Evolutionary conservation across 2,329 filamentous ascomycete species (phyloP), one percentile per base, ranked within the genome.

Genomic region (Emergomyces pasteurianus): DNA sequence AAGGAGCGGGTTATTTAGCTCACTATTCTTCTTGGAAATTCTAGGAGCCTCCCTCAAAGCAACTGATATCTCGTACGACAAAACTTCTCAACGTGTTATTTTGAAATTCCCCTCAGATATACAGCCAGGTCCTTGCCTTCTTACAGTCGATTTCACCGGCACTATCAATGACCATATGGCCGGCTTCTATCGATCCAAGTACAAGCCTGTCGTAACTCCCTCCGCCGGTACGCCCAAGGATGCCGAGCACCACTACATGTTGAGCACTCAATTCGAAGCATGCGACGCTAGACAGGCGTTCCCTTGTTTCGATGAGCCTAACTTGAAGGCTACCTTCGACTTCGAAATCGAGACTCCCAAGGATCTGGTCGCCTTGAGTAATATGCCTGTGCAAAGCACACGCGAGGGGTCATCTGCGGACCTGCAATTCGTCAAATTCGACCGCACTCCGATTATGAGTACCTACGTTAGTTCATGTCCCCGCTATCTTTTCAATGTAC

Each of bases 281-380:
- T 96, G 91, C 70, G 94, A 99, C 76, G 94, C 94, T 63, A 87
- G 94, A 65, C 83, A 92, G 66, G 92, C 94, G 9, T 96, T 99
- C 77, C 94, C 94, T 55, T 99, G 94, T 78, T 97, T 97, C 71
- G 94, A 99, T 71, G 94, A 99, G 78, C 94, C 94, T 49, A 96
- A 95, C 70, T 82, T 97, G 65, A 99, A 99, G 78, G 90, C 94
- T 12, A 92, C 91, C 2, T 97, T 96, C 71, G 92, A 96, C 74
- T 89, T 99, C 62, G 83, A 91, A 69, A 88, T 99, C 64, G 92
- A 97, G 77, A 83, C 96, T 54, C 92, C 94, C 18, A 86, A 88
- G 54, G 90, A 92, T 66, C 88, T 94, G 74, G 86, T 90, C 47
- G 94, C 91, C 16, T 80, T 97, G 53, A 95, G 90, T 78, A 97